Evolutionary conservation across 176 grass and related monocot genomes (phyloP).

Genomic region (Zizania latifolia): DNA sequence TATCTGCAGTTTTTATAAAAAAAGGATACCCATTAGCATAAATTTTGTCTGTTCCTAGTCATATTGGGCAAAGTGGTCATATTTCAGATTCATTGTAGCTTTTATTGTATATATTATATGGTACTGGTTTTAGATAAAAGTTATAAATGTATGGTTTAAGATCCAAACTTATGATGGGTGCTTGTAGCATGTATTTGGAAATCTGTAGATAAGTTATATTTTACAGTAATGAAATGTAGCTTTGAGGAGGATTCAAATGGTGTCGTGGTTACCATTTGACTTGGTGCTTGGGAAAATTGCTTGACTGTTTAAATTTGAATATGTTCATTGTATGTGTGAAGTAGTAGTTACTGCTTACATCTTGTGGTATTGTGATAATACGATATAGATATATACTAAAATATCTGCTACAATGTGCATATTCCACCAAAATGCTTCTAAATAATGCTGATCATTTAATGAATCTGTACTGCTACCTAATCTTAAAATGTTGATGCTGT

Average conservation of each 20-base stretch:
- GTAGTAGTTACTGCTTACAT: background rate
- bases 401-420: background rate
- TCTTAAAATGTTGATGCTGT: background rate
- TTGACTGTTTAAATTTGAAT: constrained; percentile 5
- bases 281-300: background rate
- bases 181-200: background rate
- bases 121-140: constrained; percentile 4
- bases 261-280: background rate
- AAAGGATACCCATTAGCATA: background rate
- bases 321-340: background rate
- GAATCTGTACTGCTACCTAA: background rate
- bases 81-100: background rate
- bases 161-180: background rate
- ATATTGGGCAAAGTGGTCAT: background rate
- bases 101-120: background rate
- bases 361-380: background rate
- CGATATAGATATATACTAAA: background rate
- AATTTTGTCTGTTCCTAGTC: background rate
- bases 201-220: background rate
- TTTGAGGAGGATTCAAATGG: background rate
- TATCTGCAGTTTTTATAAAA: background rate
- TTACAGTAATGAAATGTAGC: background rate
- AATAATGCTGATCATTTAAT: background rate
- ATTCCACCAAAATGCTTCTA: background rate
- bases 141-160: background rate